Evolutionary conservation across 176 grass and related monocot genomes (phyloP).

Genomic region (Eleusine coracana): DNA sequence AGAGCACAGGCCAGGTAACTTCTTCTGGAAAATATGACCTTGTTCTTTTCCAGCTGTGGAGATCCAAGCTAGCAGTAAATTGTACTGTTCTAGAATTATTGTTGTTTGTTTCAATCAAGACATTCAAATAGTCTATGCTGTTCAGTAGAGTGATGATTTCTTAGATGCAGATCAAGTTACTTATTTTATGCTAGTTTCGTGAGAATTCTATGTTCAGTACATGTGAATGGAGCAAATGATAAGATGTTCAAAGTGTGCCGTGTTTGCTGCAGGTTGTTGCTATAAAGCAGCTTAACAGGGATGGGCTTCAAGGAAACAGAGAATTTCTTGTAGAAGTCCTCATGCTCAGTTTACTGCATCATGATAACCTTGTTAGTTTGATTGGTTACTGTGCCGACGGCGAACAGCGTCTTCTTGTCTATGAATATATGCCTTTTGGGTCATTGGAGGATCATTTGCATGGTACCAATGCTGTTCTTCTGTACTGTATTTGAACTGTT

Average conservation of each 20-base stretch:
- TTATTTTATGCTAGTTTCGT: constrained; percentile 14
- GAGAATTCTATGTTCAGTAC: constrained; percentile 7
- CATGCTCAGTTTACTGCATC: constrained; percentile 87
- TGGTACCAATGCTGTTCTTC: constrained; percentile 51
- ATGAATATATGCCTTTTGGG: constrained; percentile 90
- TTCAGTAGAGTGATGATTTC: background rate
- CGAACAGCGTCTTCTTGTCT: constrained; percentile 91
- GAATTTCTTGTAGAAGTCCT: constrained; percentile 86
- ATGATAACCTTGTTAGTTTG: constrained; percentile 83
- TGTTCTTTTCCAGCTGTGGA: constrained; percentile 4
- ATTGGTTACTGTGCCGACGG: constrained; percentile 91
- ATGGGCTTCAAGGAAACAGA: constrained; percentile 91
- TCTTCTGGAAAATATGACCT: background rate
- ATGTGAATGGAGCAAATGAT: background rate
- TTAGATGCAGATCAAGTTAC: background rate
- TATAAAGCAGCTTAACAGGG: constrained; percentile 84
- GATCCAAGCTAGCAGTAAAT: background rate
- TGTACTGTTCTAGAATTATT: background rate
- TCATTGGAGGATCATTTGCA: constrained; percentile 94
- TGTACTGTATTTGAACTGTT: constrained; percentile 27
- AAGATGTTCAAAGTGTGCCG: background rate
- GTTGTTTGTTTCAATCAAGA: constrained; percentile 23
- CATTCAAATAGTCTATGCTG: background rate
- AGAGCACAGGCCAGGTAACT: constrained; percentile 76
- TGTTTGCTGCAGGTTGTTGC: constrained; percentile 69